phyloP scores from a whole-genome alignment of 305 asterid genomes.

The Salvia sclarea region DNA sequence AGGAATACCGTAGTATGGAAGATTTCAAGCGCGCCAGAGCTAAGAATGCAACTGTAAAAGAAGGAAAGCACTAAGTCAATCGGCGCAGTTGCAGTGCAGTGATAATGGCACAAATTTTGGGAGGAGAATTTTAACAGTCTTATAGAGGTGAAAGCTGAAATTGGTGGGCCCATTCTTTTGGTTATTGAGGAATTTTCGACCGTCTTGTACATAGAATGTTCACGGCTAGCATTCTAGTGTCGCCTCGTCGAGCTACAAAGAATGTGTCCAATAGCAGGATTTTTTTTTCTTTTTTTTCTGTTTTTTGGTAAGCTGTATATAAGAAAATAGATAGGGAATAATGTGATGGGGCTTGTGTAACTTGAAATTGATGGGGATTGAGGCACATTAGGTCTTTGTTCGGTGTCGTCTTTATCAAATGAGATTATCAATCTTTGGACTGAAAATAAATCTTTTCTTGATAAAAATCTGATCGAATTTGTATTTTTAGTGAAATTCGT shows the following conservation, averaged over 20 bases:
- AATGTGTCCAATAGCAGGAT: neutral
- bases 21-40: slow-evolving; percentile 70
- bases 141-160: slow-evolving; percentile 34
- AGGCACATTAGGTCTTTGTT: neutral
- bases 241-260: slow-evolving; percentile 15
- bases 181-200: slow-evolving; percentile 5
- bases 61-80: slow-evolving; percentile 42
- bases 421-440: neutral
- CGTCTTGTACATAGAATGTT: slow-evolving; percentile 35
- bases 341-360: neutral
- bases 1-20: slow-evolving; percentile 62
- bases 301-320: slow-evolving; percentile 24
- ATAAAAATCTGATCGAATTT: too few relatives aligned
- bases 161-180: slow-evolving; percentile 30
- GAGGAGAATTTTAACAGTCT: slow-evolving; percentile 42
- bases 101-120: slow-evolving; percentile 35
- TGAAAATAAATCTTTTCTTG: neutral
- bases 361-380: slow-evolving; percentile 26
- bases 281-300: neutral
- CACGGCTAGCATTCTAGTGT: neutral
- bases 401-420: neutral
- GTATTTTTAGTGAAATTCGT: too few relatives aligned
- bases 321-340: slow-evolving; percentile 12
- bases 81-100: slow-evolving; percentile 27
- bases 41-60: slow-evolving; percentile 38